These are phyloP conservation scores for Eimeria necatrix DNA, from an alignment of 169 alveolate species.

Conservation along the genomic window DNA sequence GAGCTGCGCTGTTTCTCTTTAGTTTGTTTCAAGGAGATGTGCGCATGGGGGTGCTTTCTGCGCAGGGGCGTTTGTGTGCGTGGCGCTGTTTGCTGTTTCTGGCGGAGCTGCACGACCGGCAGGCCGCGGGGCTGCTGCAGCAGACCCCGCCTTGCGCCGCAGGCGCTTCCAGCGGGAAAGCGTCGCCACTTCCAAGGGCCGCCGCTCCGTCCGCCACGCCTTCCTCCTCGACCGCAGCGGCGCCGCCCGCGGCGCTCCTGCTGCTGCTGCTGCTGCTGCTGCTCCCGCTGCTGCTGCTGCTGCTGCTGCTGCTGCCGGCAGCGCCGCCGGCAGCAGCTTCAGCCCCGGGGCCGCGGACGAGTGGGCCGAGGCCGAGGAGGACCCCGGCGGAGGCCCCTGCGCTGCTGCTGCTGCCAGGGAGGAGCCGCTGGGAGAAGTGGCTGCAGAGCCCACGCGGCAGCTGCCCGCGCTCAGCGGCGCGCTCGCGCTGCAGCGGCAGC, in stretches of 20 bases:
- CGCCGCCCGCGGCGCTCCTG: neutral
- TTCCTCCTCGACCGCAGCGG: constrained; percentile 71
- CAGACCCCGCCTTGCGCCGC: constrained; percentile 28
- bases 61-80: constrained; percentile 73
- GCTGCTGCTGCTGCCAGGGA: constrained; percentile 28
- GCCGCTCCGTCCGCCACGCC: constrained; percentile 78
- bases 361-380: constrained; percentile 72
- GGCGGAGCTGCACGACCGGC: constrained; percentile 74
- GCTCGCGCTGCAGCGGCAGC: constrained; percentile 10
- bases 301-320: neutral
- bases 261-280: constrained; percentile 9
- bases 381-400: constrained; percentile 4
- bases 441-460: constrained; percentile 4
- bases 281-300: neutral
- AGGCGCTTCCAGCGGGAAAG: constrained; percentile 45
- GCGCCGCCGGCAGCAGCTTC: constrained; percentile 62
- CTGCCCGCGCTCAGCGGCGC: neutral
- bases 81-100: constrained; percentile 76
- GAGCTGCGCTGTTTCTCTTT: constrained; percentile 47
- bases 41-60: constrained; percentile 71
- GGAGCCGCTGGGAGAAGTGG: constrained; percentile 52
- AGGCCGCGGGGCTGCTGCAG: constrained; percentile 52
- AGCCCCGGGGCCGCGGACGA: constrained; percentile 64
- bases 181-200: constrained; percentile 79
- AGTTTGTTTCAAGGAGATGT: constrained; percentile 74